phyloP scores from a whole-genome alignment of 352 stramenopile species.

The Phytophthora sp. region DNA sequence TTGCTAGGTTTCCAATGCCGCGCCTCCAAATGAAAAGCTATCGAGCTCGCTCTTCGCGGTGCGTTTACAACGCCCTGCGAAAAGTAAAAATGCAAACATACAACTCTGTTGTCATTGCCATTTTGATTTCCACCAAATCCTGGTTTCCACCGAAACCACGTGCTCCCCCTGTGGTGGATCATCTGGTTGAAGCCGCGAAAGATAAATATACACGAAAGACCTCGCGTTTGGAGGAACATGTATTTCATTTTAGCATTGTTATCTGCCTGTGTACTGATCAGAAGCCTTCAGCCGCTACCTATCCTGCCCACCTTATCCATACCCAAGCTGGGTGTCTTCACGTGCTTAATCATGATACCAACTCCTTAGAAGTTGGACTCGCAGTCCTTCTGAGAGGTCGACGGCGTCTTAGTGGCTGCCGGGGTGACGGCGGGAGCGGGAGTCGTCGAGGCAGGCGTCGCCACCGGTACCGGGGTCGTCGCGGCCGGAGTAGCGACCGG shows the following conservation, averaged over 20 bases:
- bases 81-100: too few relatives aligned
- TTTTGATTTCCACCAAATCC: too few relatives aligned
- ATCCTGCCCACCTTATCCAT: not conserved
- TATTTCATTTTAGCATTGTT: slow-evolving; percentile 21
- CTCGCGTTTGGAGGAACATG: slow-evolving; percentile 9
- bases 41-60: too few relatives aligned
- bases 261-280: slow-evolving; percentile 13
- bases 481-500: slow-evolving; percentile 9
- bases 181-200: too few relatives aligned
- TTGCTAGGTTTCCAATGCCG: too few relatives aligned
- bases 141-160: too few relatives aligned
- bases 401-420: slow-evolving; percentile 14
- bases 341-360: slow-evolving; percentile 8
- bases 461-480: slow-evolving; percentile 3
- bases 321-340: slow-evolving; percentile 10
- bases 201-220: not conserved
- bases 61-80: too few relatives aligned
- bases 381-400: slow-evolving; percentile 27
- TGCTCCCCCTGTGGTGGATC: too few relatives aligned
- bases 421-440: slow-evolving; percentile 14
- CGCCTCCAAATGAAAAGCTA: too few relatives aligned
- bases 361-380: slow-evolving; percentile 33
- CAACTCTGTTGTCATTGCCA: too few relatives aligned
- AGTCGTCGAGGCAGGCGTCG: slow-evolving; percentile 9
- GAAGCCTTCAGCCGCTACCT: slow-evolving; percentile 5